Conservation (phyloP, 2,329 filamentous ascomycete species). For the Dactylellina haptotyla region DNA sequence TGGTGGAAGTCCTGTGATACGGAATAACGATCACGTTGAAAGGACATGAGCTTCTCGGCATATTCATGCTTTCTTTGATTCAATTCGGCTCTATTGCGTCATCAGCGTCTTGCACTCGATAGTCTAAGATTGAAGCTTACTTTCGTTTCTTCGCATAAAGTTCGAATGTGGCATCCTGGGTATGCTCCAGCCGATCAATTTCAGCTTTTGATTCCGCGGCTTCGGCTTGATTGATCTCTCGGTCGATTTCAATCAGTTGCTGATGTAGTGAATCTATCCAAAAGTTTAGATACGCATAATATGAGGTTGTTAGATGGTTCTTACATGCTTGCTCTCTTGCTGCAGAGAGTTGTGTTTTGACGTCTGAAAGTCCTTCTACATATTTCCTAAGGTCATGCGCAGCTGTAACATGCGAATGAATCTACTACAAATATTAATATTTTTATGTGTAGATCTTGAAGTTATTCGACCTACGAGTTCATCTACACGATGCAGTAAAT, state of each 20-base stretch:
- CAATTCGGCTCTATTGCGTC: conserved; percentile 18
- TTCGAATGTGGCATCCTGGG: conserved; percentile 41
- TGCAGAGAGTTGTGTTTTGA: conserved; percentile 17
- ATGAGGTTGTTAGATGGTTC: background rate
- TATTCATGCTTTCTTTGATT: conserved; percentile 39
- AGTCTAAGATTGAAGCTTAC: background rate
- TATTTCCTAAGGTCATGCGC: conserved; percentile 42
- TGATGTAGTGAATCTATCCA: conserved; percentile 36
- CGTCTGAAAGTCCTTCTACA: conserved; percentile 30
- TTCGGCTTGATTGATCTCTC: conserved; percentile 37
- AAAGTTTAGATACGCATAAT: background rate
- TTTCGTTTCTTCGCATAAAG: conserved; percentile 30
- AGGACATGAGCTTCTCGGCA: conserved; percentile 34
- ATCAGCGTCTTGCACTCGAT: background rate
- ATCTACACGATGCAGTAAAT: conserved; percentile 31
- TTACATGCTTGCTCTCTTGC: conserved; percentile 46
- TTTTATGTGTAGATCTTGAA: background rate
- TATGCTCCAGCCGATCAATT: conserved; percentile 26
- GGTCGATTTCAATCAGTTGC: conserved; percentile 46
- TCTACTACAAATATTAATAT: conserved; percentile 2
- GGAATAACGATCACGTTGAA: conserved; percentile 35
- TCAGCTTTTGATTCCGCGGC: conserved; percentile 17
- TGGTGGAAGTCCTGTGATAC: conserved; percentile 31
- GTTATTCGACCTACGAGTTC: conserved; percentile 26
- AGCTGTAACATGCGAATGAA: conserved; percentile 31